Conservation (phyloP, 2,329 filamentous ascomycete genomes). For the Neonectria magnoliae region DNA sequence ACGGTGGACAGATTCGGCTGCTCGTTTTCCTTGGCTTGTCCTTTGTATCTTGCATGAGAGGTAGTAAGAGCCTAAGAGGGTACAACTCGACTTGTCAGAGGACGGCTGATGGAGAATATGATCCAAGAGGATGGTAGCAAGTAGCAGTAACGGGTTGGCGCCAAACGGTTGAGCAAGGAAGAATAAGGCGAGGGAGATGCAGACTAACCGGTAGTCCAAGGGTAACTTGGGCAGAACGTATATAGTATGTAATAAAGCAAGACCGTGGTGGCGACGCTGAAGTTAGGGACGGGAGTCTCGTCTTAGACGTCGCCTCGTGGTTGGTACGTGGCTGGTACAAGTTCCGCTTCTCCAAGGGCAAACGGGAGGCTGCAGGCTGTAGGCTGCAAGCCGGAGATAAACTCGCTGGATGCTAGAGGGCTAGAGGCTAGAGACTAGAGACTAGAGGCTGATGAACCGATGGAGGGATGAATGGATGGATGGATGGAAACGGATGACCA, state of each 20-base stretch:
- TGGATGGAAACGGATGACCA: background rate
- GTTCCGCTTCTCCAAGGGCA: background rate
- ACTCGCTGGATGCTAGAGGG: background rate
- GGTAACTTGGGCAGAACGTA: slow-evolving; percentile 4
- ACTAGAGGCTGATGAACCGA: slow-evolving; percentile 1
- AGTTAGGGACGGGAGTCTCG: slow-evolving; percentile 1
- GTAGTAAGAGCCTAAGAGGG: background rate
- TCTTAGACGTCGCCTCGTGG: slow-evolving; percentile 1
- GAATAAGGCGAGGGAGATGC: background rate
- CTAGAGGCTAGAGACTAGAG: background rate
- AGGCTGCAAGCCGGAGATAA: background rate
- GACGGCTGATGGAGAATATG: background rate
- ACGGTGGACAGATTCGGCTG: background rate
- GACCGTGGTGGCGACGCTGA: background rate
- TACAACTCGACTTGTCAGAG: background rate
- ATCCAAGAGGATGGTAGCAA: background rate
- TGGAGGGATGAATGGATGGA: background rate
- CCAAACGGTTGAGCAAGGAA: background rate
- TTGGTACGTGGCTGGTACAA: slow-evolving; percentile 1
- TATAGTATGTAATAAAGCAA: slow-evolving; percentile 3
- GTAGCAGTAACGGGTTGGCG: background rate
- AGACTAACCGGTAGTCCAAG: slow-evolving; percentile 1
- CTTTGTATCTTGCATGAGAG: background rate
- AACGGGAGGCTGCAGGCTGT: background rate
- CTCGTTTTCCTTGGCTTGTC: background rate